Conservation (phyloP, 495 filamentous ascomycete species). For the Penicillium cinerascens region DNA sequence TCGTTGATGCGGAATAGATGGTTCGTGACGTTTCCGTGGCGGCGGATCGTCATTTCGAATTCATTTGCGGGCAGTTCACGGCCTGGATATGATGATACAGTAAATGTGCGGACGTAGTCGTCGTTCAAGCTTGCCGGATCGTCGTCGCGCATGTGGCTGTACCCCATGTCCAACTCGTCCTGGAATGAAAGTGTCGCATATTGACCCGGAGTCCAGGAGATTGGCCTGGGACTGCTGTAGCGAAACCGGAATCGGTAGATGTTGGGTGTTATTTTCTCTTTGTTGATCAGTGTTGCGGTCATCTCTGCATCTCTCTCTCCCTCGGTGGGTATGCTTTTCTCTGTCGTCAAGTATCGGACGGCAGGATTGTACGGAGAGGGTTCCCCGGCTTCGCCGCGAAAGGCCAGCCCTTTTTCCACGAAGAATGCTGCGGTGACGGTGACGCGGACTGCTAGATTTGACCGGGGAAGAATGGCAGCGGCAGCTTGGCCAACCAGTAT, state of each 20-base stretch:
- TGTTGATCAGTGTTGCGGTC: background rate
- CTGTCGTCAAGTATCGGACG: slow-evolving; percentile 52
- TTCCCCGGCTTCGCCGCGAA: slow-evolving; percentile 58
- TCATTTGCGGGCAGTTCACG: slow-evolving; percentile 37
- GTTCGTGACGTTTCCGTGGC: slow-evolving; percentile 62
- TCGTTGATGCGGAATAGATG: slow-evolving; percentile 58
- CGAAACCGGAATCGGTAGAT: slow-evolving; percentile 62
- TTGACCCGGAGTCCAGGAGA: slow-evolving; percentile 63
- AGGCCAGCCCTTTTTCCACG: slow-evolving; percentile 60
- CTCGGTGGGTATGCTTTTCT: slow-evolving; percentile 32
- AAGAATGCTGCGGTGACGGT: slow-evolving; percentile 56
- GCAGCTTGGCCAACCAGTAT: slow-evolving; percentile 58
- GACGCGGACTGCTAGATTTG: slow-evolving; percentile 68
- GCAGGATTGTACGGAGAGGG: slow-evolving; percentile 69
- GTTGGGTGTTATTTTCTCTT: slow-evolving; percentile 43
- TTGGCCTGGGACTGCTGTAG: slow-evolving; percentile 41
- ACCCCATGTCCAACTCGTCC: slow-evolving; percentile 64
- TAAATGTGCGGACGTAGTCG: slow-evolving; percentile 79
- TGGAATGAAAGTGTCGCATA: slow-evolving; percentile 71
- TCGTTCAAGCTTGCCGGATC: slow-evolving; percentile 77
- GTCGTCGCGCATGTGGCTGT: slow-evolving; percentile 75
- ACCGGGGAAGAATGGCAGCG: slow-evolving; percentile 55
- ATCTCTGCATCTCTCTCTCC: background rate
- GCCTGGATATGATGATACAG: slow-evolving; percentile 58
- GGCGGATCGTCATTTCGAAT: slow-evolving; percentile 68